Conservation (phyloP, 306 rosid genomes). For the Lupinus albus region DNA sequence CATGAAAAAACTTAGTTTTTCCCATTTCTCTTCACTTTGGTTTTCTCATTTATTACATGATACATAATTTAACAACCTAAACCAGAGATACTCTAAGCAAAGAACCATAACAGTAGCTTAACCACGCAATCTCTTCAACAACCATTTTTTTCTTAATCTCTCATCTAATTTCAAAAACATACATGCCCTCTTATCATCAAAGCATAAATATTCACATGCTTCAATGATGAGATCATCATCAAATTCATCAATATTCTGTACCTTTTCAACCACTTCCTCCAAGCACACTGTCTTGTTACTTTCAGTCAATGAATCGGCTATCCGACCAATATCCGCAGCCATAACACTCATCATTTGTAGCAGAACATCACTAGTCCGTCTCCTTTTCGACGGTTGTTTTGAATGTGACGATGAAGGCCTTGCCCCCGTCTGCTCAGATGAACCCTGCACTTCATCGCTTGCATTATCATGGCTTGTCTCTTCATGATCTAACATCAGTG, state of each 20-base stretch:
- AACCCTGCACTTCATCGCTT: constrained; percentile 52
- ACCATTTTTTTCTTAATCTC: constrained; percentile 57
- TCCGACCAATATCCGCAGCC: constrained; percentile 58
- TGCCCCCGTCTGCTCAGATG: constrained; percentile 55
- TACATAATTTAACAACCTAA: constrained; percentile 32
- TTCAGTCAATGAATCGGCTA: constrained; percentile 57
- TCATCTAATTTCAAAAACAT: constrained; percentile 62
- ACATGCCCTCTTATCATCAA: constrained; percentile 53
- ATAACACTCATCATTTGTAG: constrained; percentile 58
- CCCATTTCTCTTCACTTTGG: neutral
- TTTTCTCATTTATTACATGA: neutral
- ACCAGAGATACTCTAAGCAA: neutral
- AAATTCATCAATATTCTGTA: constrained; percentile 54
- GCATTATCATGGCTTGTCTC: constrained; percentile 44
- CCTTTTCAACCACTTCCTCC: constrained; percentile 57
- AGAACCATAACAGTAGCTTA: constrained; percentile 23
- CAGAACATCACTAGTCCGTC: constrained; percentile 44
- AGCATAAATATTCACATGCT: constrained; percentile 58
- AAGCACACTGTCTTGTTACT: constrained; percentile 43
- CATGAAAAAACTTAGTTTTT: neutral
- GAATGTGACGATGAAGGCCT: constrained; percentile 61
- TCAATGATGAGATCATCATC: constrained; percentile 64
- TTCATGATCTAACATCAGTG: constrained; percentile 28
- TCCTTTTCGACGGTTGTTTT: constrained; percentile 47
- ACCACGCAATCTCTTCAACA: constrained; percentile 53